These are phyloP conservation scores for Baorangia bicolor DNA, from an alignment of 768 basidiomycete species.

Conservation along the genomic window DNA sequence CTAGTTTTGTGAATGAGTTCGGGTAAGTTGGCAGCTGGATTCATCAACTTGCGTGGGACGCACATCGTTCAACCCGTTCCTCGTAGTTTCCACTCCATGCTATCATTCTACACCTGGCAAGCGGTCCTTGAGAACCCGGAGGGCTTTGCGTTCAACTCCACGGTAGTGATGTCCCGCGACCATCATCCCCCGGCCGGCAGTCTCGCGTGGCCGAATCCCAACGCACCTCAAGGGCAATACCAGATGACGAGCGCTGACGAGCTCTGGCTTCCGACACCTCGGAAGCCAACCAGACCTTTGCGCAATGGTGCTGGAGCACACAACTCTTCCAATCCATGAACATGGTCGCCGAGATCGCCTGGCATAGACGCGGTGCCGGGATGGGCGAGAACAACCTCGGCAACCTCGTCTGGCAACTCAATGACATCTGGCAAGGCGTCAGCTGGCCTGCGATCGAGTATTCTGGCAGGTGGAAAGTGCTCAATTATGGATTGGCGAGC, in stretches of 20 bases:
- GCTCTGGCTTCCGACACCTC: conserved; percentile 53
- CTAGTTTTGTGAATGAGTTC: conserved; percentile 58
- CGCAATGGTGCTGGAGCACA: conserved; percentile 64
- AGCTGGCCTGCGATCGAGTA: conserved; percentile 58
- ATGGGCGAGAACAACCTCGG: conserved; percentile 58
- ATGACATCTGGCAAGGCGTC: conserved; percentile 60
- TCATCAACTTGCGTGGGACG: conserved; percentile 7
- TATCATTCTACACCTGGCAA: conserved; percentile 61
- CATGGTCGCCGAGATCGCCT: conserved; percentile 58
- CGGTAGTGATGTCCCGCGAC: conserved; percentile 53
- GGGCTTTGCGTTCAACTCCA: conserved; percentile 59
- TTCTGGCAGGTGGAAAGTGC: conserved; percentile 59
- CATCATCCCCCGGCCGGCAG: conserved; percentile 55
- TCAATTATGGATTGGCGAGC: conserved; percentile 49
- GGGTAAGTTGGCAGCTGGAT: conserved; percentile 43
- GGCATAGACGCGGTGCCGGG: conserved; percentile 58
- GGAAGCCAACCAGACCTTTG: conserved; percentile 55
- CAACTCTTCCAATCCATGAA: conserved; percentile 61
- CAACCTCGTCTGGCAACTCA: conserved; percentile 57
- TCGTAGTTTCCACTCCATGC: conserved; percentile 60
- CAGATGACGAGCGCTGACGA: conserved; percentile 48
- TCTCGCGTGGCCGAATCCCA: conserved; percentile 52
- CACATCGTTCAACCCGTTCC: background rate
- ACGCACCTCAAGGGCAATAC: no score
- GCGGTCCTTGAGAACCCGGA: conserved; percentile 49